Conservation (phyloP, 139 green algal genomes). For the Desmodesmus armatus region DNA sequence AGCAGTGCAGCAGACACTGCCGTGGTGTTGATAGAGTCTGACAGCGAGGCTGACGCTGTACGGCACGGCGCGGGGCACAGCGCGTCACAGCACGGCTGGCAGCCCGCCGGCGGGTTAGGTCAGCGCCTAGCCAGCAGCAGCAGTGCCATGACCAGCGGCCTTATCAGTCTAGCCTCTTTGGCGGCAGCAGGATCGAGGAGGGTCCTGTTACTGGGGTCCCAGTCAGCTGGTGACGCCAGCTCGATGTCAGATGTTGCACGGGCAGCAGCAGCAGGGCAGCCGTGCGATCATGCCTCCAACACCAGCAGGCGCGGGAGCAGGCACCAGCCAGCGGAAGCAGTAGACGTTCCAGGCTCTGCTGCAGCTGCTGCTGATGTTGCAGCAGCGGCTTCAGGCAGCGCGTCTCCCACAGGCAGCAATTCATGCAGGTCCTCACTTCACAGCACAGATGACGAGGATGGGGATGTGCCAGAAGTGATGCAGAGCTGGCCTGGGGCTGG, state of each 20-base stretch:
- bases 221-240: too few relatives aligned
- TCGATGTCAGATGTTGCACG: too few relatives aligned
- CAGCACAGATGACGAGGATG: conserved; percentile 26
- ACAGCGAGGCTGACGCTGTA: neutral
- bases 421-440: neutral
- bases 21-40: neutral
- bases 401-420: neutral
- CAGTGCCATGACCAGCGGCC: neutral
- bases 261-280: neutral
- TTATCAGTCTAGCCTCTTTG: too few relatives aligned
- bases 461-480: neutral
- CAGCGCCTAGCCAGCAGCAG: neutral
- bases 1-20: neutral
- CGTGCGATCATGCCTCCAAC: neutral
- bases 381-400: too few relatives aligned
- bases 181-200: too few relatives aligned
- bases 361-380: neutral
- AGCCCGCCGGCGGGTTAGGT: too few relatives aligned
- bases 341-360: neutral
- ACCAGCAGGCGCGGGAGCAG: conserved; percentile 8
- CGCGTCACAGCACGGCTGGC: too few relatives aligned
- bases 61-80: too few relatives aligned
- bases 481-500: neutral
- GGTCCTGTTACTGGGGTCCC: too few relatives aligned
- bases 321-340: neutral